Base-by-base conservation (phyloP, 2,329 filamentous ascomycete species). In the Lachnellula cervina region DNA sequence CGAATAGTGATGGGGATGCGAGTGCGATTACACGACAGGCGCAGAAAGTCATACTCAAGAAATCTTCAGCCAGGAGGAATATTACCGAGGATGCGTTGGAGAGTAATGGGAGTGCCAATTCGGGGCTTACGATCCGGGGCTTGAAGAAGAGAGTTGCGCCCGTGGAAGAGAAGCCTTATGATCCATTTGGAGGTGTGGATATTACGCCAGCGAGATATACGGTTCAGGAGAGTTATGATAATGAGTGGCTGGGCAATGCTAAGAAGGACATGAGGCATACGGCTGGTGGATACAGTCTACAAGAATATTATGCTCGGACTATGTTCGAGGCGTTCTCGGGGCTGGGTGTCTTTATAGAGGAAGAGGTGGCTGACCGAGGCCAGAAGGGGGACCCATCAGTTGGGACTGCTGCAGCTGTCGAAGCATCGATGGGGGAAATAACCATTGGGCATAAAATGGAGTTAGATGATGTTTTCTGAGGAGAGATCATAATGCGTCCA, bases 271-370 rank as follows among this genome's bases (percentile, higher is more conserved):
- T 80, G 2, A 77, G 80, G 45, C 84, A 88, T 67, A 75, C 81
- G 51, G 89, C 89, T 16, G 92, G 91, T 34, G 95, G 94, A 0
- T 97, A 95, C 72, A 86, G 87, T 65, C 76, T 93, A 44, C 77
- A 81, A 35, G 91, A 96, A 69, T 97, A 94, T 68, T 89, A 90
- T 66, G 79, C 84, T 7, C 80, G 92, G 23, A 86, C 89, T 23
- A 75, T 99, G 69, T 88, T 90, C 58, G 92, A 97, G 69, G 91
- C 93, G 0, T 97, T 97, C 73, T 84, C 89, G 0, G 94, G 95
- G 0, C 72, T 99, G 58, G 90, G 89, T 0, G 89, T 96, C 43
- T 95, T 96, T 64, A 77, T 99, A 43, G 87, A 82, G 37, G 90
- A 97, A 46, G 92, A 75, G 48, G 70, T 74, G 19, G 72, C 70